Base-by-base conservation (phyloP, 345 rosid genomes). In the Pistacia atlantica region DNA sequence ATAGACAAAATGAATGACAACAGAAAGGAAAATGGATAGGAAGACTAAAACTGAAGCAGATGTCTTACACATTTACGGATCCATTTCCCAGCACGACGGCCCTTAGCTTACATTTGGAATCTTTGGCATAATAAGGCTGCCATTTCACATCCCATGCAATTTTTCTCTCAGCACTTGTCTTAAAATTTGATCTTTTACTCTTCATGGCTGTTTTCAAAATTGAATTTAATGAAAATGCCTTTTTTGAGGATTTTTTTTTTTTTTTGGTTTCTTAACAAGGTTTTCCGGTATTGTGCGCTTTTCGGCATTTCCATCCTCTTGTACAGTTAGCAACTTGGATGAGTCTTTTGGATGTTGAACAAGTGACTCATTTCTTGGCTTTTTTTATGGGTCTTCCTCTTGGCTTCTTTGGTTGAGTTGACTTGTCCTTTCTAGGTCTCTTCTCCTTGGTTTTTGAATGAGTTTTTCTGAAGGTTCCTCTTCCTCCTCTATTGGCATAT, bases 1-100 rank as follows among this genome's bases (percentile, higher is more conserved):
- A 65, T 54, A 68, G 14, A 61, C 25, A 42, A 66, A 58, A 25
- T 4, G 48, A 3, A 60, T 13, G 75, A 52, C 56, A 38, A 46
- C 8, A 66, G 2, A 22, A 22, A 75, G 37, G 45, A 28, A 71
- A 62, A 46, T 58, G 17, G 2, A 37, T 52, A 49, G 42, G 33
- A 65, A 65, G 71, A 22, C 48, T 46, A 38, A 9, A 72, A 74
- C 14, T 17, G 58, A 75, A 77, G 74, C 71, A 84, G 81, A 70
- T 69, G 62, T 38, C 93, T 90, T 90, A 95, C 97, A 93, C 97
- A 89, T 95, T 98, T 62, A 95, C 69, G 61, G 95, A 90, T 78
- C 99, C 98, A 80, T 89, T 89, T 78, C 98, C 99, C 20, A 93
- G 89, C 85, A 93, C 71, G 83, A 92, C 97, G 65, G 97, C 98